Evolutionary conservation across 1,139 yeast species (phyloP).

Genomic region (Sugiyamaella novakii): DNA sequence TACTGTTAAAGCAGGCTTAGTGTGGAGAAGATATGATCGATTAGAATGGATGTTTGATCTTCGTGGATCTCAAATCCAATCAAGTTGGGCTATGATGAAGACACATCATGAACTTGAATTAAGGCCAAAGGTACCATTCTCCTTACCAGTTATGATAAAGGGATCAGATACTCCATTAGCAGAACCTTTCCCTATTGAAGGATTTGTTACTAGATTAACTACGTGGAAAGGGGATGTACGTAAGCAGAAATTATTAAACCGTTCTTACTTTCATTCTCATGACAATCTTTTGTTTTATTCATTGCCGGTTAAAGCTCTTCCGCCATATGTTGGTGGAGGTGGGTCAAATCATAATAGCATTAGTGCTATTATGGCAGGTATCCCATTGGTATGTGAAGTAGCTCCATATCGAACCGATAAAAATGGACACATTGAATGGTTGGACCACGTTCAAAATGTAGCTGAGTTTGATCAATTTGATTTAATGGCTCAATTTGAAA

Average conservation of each 20-base stretch:
- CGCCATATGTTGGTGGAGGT: constrained; percentile 55
- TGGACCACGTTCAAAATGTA: constrained; percentile 43
- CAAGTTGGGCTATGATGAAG: constrained; percentile 48
- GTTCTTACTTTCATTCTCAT: constrained; percentile 64
- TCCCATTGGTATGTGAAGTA: constrained; percentile 45
- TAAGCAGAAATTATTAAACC: constrained; percentile 52
- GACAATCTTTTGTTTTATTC: constrained; percentile 64
- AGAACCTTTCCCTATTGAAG: constrained; percentile 76
- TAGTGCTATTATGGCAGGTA: not conserved
- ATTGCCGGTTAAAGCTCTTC: constrained; percentile 57
- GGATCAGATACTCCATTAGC: constrained; percentile 18
- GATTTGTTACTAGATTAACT: constrained; percentile 65
- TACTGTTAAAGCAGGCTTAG: constrained; percentile 51
- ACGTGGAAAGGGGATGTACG: constrained; percentile 51
- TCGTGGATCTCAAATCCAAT: constrained; percentile 51
- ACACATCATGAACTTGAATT: constrained; percentile 60
- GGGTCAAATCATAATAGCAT: constrained; percentile 2
- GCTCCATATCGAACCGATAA: constrained; percentile 53
- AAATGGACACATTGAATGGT: constrained; percentile 62
- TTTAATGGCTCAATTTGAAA: constrained; percentile 58
- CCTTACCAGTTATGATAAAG: constrained; percentile 39
- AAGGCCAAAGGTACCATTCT: constrained; percentile 54
- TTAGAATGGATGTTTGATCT: constrained; percentile 72
- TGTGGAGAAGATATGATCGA: constrained; percentile 69
- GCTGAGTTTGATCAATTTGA: constrained; percentile 56